These are phyloP conservation scores for Baorangia bicolor DNA, from an alignment of 768 basidiomycete genomes.

Conservation along the genomic window DNA sequence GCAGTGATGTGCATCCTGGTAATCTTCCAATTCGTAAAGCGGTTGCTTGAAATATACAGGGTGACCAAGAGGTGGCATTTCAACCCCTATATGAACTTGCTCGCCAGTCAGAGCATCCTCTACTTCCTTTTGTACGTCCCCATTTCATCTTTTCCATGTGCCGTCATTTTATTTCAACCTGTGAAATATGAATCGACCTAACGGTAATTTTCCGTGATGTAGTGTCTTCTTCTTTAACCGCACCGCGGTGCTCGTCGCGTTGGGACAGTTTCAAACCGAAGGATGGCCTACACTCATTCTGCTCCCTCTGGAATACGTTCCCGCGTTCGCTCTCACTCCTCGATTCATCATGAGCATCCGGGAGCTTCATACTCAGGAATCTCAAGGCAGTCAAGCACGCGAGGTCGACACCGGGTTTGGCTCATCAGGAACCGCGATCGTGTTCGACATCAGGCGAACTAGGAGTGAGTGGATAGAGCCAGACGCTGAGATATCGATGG, in stretches of 20 bases:
- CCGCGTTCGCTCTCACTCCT: conserved; percentile 8
- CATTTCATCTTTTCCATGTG: neutral
- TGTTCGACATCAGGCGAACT: neutral
- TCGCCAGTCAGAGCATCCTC: conserved; percentile 5
- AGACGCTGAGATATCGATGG: neutral
- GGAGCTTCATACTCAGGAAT: neutral
- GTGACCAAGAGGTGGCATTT: conserved; percentile 1
- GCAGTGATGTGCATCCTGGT: conserved; percentile 5
- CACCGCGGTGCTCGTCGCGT: neutral
- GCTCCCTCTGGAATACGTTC: conserved; percentile 4
- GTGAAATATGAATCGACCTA: neutral
- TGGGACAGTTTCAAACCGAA: neutral
- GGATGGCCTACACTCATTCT: neutral
- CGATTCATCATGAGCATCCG: conserved; percentile 11
- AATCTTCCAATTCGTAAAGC: neutral
- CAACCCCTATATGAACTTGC: conserved; percentile 8
- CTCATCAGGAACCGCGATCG: neutral
- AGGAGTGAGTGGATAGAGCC: neutral
- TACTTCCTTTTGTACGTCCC: conserved; percentile 14
- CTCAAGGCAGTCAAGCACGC: neutral
- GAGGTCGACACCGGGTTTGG: neutral
- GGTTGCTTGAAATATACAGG: conserved; percentile 1
- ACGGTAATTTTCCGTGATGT: neutral
- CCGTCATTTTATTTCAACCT: neutral
- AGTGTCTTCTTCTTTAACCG: conserved; percentile 11